These are phyloP conservation scores for Linaria vulgaris DNA, from an alignment of 257 asterid species.

Conservation along the genomic window DNA sequence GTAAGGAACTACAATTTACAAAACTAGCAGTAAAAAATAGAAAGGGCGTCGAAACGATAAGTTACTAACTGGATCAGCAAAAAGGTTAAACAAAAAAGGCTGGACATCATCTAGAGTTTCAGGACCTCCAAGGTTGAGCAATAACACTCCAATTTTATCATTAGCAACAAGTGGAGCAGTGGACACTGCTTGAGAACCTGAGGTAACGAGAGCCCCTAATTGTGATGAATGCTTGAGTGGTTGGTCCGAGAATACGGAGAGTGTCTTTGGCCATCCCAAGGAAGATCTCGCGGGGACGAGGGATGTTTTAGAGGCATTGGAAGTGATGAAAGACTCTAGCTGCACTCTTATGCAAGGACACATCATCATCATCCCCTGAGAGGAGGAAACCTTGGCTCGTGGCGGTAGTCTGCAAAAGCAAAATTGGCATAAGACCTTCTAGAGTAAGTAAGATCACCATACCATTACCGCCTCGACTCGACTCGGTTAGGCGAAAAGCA, in stretches of 20 bases:
- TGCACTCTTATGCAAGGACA: conserved; percentile 61
- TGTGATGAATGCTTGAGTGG: conserved; percentile 35
- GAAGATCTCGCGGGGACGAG: conserved; percentile 36
- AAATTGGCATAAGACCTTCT: conserved; percentile 23
- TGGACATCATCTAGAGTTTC: conserved; percentile 98
- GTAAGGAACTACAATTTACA: conserved; percentile 19
- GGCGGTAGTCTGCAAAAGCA: conserved; percentile 49
- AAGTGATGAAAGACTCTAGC: conserved; percentile 44
- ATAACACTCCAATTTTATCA: conserved; percentile 85
- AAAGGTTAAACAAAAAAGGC: conserved; percentile 93
- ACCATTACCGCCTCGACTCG: no score
- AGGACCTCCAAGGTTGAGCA: conserved; percentile 98
- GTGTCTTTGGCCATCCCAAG: conserved; percentile 45
- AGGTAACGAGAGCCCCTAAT: conserved; percentile 55
- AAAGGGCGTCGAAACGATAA: conserved; percentile 23
- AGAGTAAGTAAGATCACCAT: conserved; percentile 1
- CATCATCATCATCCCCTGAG: conserved; percentile 37
- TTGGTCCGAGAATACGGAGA: conserved; percentile 30
- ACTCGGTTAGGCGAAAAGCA: no score
- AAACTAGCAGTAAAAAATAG: conserved; percentile 21
- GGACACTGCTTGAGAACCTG: conserved; percentile 52
- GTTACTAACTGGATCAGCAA: conserved; percentile 91
- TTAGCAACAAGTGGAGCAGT: conserved; percentile 48
- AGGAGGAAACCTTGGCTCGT: conserved; percentile 47
- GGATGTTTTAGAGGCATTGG: conserved; percentile 41